A percentile compares a stretch with the other conserved stretches of the same genome.
phyloP scores from a whole-genome alignment of 2,329 filamentous ascomycete genomes.

The Davidsoniella virescens region DNA sequence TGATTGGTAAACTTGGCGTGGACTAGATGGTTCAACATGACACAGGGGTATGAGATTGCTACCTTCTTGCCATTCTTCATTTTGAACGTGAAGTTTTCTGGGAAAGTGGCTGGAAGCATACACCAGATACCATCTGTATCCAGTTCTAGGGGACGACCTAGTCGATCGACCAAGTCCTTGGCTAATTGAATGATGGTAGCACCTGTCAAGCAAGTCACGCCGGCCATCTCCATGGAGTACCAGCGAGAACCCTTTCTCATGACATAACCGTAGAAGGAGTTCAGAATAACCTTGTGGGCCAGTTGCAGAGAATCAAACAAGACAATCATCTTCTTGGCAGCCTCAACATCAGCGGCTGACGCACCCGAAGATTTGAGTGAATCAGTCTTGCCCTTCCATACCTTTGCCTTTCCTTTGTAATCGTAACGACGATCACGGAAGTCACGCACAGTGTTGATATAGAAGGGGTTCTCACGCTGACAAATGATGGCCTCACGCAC shows the following conservation, averaged over 20 bases:
- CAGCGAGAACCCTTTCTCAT: conserved; percentile 98
- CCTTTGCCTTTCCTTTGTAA: conserved; percentile 95
- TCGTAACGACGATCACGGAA: conserved; percentile 96
- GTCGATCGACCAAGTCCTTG: conserved; percentile 77
- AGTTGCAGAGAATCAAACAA: conserved; percentile 90
- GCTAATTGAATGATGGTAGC: conserved; percentile 96
- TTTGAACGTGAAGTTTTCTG: conserved; percentile 90
- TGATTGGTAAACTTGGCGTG: conserved; percentile 92
- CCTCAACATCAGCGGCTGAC: conserved; percentile 59
- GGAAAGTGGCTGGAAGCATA: conserved; percentile 90
- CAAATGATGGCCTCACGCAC: conserved; percentile 95
- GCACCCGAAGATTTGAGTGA: conserved; percentile 71
- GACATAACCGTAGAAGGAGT: conserved; percentile 98
- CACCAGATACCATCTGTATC: conserved; percentile 99
- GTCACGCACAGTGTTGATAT: conserved; percentile 87
- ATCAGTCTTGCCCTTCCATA: conserved; percentile 96
- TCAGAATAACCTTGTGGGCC: conserved; percentile 96
- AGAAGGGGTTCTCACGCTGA: conserved; percentile 94
- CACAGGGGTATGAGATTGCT: conserved; percentile 91
- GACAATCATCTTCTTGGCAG: conserved; percentile 97
- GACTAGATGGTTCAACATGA: conserved; percentile 97
- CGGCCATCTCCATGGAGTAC: conserved; percentile 99
- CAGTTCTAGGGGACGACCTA: conserved; percentile 81
- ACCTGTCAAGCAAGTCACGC: conserved; percentile 91
- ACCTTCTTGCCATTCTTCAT: conserved; percentile 93